A percentile compares a stretch with the other conserved stretches of the same genome.
phyloP scores from a whole-genome alignment of 2,329 filamentous ascomycete genomes.

The Aspergillus ustus region DNA sequence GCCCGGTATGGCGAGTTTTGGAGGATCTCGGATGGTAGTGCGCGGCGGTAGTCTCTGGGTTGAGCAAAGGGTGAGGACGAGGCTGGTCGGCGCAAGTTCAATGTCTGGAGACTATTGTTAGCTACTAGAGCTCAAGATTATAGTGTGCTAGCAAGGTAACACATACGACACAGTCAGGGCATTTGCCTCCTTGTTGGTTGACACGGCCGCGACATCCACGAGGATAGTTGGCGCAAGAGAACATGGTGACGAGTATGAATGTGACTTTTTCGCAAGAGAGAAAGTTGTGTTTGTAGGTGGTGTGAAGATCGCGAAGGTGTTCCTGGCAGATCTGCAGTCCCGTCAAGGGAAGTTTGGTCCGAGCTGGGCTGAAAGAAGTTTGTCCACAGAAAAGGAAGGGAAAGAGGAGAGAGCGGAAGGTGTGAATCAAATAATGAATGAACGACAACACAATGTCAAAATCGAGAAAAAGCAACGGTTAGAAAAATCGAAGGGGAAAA shows the following conservation, averaged over 20 bases:
- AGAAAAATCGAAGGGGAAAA: constrained; percentile 26
- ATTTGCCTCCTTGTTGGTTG: constrained; percentile 49
- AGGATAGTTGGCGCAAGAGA: constrained; percentile 53
- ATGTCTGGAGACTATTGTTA: constrained; percentile 28
- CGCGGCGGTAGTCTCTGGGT: constrained; percentile 43
- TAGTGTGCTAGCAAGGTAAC: not conserved
- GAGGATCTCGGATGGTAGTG: constrained; percentile 39
- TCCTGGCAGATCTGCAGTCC: constrained; percentile 14
- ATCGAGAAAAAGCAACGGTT: constrained; percentile 18
- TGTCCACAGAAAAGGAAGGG: constrained; percentile 15
- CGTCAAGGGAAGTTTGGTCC: constrained; percentile 27
- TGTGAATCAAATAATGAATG: constrained; percentile 15
- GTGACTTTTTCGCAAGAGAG: not conserved
- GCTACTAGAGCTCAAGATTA: not conserved
- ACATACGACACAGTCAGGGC: constrained; percentile 52
- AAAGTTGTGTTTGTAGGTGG: constrained; percentile 6
- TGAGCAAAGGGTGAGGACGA: constrained; percentile 47
- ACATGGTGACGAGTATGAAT: constrained; percentile 39
- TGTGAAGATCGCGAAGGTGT: constrained; percentile 14
- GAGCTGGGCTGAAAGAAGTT: constrained; percentile 4
- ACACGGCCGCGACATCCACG: constrained; percentile 53
- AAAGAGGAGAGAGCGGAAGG: constrained; percentile 24
- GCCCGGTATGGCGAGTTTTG: constrained; percentile 33
- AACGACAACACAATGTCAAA: constrained; percentile 17
- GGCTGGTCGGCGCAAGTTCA: constrained; percentile 45